phyloP scores from a whole-genome alignment of 495 filamentous ascomycete species.

The Penicillium lagena region DNA sequence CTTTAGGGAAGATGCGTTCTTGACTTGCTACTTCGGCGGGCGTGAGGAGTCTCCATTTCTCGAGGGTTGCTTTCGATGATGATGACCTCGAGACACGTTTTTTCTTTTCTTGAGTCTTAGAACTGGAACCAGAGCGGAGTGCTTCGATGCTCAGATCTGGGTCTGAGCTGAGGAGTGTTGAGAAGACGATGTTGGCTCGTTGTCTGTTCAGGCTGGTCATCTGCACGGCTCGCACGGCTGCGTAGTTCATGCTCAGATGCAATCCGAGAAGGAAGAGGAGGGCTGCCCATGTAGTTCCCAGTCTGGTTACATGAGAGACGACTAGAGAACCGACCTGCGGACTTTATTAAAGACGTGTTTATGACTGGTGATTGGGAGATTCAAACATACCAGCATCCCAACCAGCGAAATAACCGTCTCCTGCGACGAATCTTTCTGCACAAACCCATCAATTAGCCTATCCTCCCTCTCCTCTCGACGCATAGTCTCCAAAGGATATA shows the following conservation, averaged over 20 bases:
- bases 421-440: slow-evolving; percentile 85
- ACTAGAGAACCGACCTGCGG: slow-evolving; percentile 68
- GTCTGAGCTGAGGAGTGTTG: slow-evolving; percentile 46
- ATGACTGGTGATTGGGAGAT: background rate
- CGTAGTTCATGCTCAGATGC: slow-evolving; percentile 79
- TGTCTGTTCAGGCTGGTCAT: slow-evolving; percentile 87
- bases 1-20: slow-evolving; percentile 68
- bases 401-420: slow-evolving; percentile 89
- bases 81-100: background rate
- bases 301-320: slow-evolving; percentile 65
- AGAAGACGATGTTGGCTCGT: slow-evolving; percentile 74
- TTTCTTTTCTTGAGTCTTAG: too few species aligned
- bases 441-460: too few species aligned
- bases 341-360: background rate
- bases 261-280: slow-evolving; percentile 64
- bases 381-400: slow-evolving; percentile 70
- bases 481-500: background rate
- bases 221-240: slow-evolving; percentile 74
- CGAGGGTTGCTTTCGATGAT: background rate
- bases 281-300: slow-evolving; percentile 66
- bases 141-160: slow-evolving; percentile 3
- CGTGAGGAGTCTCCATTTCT: slow-evolving; percentile 34
- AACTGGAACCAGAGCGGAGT: background rate
- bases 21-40: slow-evolving; percentile 57
- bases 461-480: background rate